Conservation (phyloP, 2,329 filamentous ascomycete species). For the Ascomycota sp. region DNA sequence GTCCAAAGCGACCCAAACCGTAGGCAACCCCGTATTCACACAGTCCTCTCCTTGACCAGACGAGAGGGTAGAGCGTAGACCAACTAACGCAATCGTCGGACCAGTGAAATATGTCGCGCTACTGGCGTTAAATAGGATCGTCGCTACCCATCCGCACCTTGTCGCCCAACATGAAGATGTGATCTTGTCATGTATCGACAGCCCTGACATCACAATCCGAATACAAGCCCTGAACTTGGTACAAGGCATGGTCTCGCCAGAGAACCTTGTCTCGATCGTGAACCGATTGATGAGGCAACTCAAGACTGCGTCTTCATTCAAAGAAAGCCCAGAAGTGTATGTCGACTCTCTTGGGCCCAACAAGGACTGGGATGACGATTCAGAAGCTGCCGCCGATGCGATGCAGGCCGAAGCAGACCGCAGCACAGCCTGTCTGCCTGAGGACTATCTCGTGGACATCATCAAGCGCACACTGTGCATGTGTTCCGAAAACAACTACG, state of each 20-base stretch:
- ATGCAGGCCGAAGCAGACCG: constrained; percentile 13
- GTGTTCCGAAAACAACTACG: constrained; percentile 78
- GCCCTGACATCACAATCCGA: constrained; percentile 85
- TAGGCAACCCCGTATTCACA: constrained; percentile 23
- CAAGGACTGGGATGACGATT: constrained; percentile 29
- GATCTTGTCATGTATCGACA: constrained; percentile 89
- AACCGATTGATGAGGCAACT: constrained; percentile 77
- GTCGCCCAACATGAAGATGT: constrained; percentile 90
- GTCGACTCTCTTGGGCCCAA: constrained; percentile 24
- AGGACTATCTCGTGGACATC: constrained; percentile 70
- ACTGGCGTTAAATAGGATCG: constrained; percentile 88
- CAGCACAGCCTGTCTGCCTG: constrained; percentile 45
- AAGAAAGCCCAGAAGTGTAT: constrained; percentile 19
- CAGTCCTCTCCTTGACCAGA: too few species aligned
- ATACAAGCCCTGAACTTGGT: constrained; percentile 82
- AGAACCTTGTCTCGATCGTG: constrained; percentile 69
- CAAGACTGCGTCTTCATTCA: constrained; percentile 36
- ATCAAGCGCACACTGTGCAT: constrained; percentile 70
- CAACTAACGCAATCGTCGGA: not conserved
- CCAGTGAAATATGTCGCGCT: constrained; percentile 95
- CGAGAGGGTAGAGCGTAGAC: too few species aligned
- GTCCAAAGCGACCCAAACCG: constrained; percentile 84
- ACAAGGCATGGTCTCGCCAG: constrained; percentile 78
- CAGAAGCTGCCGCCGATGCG: constrained; percentile 24
- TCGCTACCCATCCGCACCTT: constrained; percentile 66